Evolutionary conservation across 495 filamentous ascomycete genomes (phyloP).

Genomic region (Penicillium pulvis): DNA sequence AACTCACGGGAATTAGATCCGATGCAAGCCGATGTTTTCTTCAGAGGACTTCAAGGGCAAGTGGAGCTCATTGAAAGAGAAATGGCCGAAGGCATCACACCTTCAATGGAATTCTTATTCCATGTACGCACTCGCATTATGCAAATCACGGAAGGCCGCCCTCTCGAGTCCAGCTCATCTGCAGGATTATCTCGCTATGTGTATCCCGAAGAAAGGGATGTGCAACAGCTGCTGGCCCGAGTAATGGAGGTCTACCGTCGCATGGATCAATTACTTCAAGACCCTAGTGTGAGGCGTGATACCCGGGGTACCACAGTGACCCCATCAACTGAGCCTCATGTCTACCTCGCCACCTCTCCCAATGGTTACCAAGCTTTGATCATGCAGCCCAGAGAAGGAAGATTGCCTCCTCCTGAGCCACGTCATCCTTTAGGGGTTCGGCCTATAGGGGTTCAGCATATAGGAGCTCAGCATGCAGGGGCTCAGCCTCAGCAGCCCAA

Average conservation of each 20-base stretch:
- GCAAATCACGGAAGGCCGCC: neutral
- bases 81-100: neutral
- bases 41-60: neutral
- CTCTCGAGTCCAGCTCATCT: no score
- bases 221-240: neutral
- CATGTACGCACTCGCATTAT: neutral
- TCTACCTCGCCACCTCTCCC: neutral
- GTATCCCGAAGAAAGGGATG: neutral
- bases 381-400: neutral
- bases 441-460: constrained; percentile 8
- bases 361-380: neutral
- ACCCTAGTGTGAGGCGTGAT: no score
- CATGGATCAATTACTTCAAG: neutral
- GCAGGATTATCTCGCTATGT: no score
- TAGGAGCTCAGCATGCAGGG: constrained; percentile 19
- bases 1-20: neutral
- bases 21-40: neutral
- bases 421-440: neutral
- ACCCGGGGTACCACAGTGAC: neutral
- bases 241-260: neutral
- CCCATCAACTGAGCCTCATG: neutral
- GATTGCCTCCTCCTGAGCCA: neutral
- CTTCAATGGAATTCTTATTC: neutral
- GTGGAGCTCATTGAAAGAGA: neutral
- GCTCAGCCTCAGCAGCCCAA: constrained; percentile 31